phyloP scores from a whole-genome alignment of 208 protist genomes.

The Wallacemonas rigidus region DNA sequence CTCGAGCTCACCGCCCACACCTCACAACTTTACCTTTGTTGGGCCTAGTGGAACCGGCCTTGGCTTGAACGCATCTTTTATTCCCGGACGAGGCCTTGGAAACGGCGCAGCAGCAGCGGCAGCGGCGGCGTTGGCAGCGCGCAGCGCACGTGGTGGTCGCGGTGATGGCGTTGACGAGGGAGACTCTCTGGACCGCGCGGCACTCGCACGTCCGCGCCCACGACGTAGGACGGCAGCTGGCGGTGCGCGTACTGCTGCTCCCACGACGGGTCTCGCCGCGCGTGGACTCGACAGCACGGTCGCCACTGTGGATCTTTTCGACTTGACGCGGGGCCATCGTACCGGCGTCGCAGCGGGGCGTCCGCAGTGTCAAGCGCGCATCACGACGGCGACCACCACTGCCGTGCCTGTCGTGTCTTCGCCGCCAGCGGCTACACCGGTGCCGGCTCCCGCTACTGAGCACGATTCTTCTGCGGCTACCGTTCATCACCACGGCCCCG shows the following conservation, averaged over 20 bases:
- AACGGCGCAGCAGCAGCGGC: not conserved
- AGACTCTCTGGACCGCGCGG: not conserved
- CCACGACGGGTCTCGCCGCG: not conserved
- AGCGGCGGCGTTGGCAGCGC: not conserved
- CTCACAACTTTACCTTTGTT: slow-evolving; percentile 12
- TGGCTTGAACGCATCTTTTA: slow-evolving; percentile 12
- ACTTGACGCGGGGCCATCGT: not conserved
- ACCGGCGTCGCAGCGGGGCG: not conserved
- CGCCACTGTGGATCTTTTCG: slow-evolving; percentile 1
- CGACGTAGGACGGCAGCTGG: not conserved
- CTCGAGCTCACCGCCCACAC: slow-evolving; percentile 7
- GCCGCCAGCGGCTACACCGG: no score
- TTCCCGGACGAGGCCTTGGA: not conserved
- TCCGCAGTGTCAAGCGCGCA: no score
- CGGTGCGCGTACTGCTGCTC: not conserved
- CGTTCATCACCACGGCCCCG: no score
- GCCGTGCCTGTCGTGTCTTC: no score
- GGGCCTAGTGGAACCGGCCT: not conserved
- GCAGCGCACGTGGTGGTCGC: not conserved
- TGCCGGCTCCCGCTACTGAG: no score
- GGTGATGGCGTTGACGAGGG: not conserved
- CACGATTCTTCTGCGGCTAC: no score
- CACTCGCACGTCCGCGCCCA: not conserved
- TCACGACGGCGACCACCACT: not conserved
- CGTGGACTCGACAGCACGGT: not conserved